These are phyloP conservation scores for Penicillium sp. DNA, from an alignment of 2,329 filamentous ascomycete species.

Conservation along the genomic window DNA sequence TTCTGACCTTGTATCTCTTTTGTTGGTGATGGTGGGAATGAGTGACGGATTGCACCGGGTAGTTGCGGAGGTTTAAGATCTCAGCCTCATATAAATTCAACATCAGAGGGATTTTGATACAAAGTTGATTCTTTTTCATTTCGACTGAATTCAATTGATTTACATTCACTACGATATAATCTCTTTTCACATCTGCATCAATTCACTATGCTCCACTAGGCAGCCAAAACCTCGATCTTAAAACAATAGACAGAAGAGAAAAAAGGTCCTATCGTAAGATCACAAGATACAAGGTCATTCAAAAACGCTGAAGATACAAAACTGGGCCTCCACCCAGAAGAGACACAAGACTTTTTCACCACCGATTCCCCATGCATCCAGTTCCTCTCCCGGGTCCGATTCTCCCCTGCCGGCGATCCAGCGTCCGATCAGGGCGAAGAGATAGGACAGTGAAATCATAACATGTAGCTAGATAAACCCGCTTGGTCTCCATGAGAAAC, in stretches of 20 bases:
- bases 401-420: constrained; percentile 40
- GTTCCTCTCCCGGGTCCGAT: constrained; percentile 21
- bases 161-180: not conserved
- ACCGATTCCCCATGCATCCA: constrained; percentile 9
- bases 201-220: constrained; percentile 8
- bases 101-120: not conserved
- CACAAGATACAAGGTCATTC: constrained; percentile 12
- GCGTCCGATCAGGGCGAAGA: constrained; percentile 37
- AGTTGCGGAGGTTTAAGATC: not conserved
- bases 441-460: constrained; percentile 27
- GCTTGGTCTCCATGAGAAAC: constrained; percentile 28
- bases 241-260: constrained; percentile 6
- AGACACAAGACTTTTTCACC: constrained; percentile 24
- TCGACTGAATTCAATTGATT: not conserved
- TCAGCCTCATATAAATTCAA: not conserved
- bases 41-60: not conserved
- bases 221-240: constrained; percentile 6
- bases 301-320: constrained; percentile 13
- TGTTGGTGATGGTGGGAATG: not conserved
- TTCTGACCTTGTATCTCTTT: not conserved
- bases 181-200: not conserved
- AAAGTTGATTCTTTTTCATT: not conserved
- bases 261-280: constrained; percentile 5
- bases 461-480: constrained; percentile 34
- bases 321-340: constrained; percentile 6